Conservation (phyloP, 176 grass and related monocot species). For the Juncus effusus region DNA sequence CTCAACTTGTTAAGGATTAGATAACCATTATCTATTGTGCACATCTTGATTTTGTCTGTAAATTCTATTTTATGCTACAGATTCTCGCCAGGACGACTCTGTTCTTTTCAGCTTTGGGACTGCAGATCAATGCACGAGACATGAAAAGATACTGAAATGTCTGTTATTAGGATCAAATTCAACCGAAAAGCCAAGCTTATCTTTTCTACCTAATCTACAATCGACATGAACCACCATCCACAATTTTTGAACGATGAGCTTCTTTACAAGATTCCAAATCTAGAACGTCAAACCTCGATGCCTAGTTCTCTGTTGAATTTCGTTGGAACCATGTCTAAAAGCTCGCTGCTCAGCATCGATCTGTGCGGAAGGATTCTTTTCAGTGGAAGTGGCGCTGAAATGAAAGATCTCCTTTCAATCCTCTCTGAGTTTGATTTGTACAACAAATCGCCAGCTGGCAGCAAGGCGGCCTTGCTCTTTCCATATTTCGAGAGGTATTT, state of each 20-base stretch:
- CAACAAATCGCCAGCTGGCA: conserved; percentile 36
- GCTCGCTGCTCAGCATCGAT: conserved; percentile 36
- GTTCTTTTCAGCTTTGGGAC: conserved; percentile 66
- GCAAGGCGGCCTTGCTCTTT: conserved; percentile 63
- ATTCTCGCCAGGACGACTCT: conserved; percentile 45
- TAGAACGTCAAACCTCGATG: conserved; percentile 7
- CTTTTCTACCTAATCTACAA: conserved; percentile 48
- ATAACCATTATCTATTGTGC: neutral
- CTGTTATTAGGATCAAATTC: conserved; percentile 52
- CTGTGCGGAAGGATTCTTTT: conserved; percentile 50
- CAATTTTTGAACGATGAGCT: conserved; percentile 45
- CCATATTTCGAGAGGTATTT: conserved; percentile 76
- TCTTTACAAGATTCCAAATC: conserved; percentile 41
- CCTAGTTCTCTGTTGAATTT: conserved; percentile 31
- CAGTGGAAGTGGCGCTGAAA: conserved; percentile 43
- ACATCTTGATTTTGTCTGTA: neutral
- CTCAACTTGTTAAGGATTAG: no score
- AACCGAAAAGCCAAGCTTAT: conserved; percentile 34
- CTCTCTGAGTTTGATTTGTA: conserved; percentile 45
- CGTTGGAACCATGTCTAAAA: conserved; percentile 22
- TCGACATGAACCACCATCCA: conserved; percentile 33
- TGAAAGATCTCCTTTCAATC: conserved; percentile 49
- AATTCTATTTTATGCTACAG: conserved; percentile 34
- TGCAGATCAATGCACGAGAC: conserved; percentile 54
- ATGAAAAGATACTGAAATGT: conserved; percentile 69